Evolutionary conservation across 2,329 filamentous ascomycete genomes (phyloP).

Genomic region (Chaetomium globosum): DNA sequence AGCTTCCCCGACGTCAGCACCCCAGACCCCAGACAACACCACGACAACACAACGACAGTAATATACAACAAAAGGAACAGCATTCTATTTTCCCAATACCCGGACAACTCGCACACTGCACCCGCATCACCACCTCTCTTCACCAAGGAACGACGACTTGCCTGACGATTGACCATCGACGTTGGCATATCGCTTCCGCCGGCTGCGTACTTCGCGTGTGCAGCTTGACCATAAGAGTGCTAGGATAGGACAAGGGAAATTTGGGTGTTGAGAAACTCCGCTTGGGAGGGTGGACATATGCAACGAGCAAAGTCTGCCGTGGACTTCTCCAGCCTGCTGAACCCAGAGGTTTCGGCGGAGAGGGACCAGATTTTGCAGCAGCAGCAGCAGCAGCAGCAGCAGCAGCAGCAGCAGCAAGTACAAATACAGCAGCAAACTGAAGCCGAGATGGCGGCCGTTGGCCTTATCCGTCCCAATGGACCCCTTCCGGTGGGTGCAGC

Average conservation of each 20-base stretch:
- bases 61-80: neutral
- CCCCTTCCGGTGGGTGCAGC: slow-evolving; percentile 62
- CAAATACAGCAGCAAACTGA: slow-evolving; percentile 40
- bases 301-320: slow-evolving; percentile 72
- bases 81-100: neutral
- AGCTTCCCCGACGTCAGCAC: slow-evolving; percentile 30
- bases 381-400: slow-evolving; percentile 37
- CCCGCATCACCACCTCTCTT: neutral
- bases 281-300: slow-evolving; percentile 62
- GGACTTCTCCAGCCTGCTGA: slow-evolving; percentile 76
- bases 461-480: slow-evolving; percentile 64
- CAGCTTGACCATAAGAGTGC: slow-evolving; percentile 30
- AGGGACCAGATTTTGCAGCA: slow-evolving; percentile 33
- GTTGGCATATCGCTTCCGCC: slow-evolving; percentile 10
- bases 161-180: slow-evolving; percentile 9
- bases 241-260: slow-evolving; percentile 21
- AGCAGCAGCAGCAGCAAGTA: slow-evolving; percentile 37
- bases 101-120: neutral
- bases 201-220: slow-evolving; percentile 32
- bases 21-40: slow-evolving; percentile 17
- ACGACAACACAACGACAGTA: neutral
- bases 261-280: slow-evolving; percentile 21
- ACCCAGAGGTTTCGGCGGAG: slow-evolving; percentile 51
- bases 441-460: slow-evolving; percentile 49
- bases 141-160: slow-evolving; percentile 4